A percentile compares a stretch with the other conserved stretches of the same genome.
Evolutionary conservation across 2,329 filamentous ascomycete species (phyloP).

Genomic region (Neonectria magnoliae): DNA sequence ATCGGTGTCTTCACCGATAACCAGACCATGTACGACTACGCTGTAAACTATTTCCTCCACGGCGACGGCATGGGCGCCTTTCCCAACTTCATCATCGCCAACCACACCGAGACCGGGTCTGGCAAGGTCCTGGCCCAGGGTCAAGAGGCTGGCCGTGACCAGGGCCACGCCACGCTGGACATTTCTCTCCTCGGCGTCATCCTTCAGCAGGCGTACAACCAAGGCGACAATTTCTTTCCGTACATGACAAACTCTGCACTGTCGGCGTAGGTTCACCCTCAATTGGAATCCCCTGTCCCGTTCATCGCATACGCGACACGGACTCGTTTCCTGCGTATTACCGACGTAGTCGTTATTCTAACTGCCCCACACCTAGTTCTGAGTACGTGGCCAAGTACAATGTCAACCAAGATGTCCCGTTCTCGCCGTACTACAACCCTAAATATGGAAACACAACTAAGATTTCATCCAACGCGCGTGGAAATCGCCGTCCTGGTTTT

Average conservation of each 20-base stretch:
- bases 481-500: slow-evolving; percentile 44
- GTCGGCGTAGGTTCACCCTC: background rate
- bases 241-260: background rate
- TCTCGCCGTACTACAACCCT: slow-evolving; percentile 48
- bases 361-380: slow-evolving; percentile 30
- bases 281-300: too few relatives aligned
- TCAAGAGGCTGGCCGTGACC: slow-evolving; percentile 46
- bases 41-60: slow-evolving; percentile 52
- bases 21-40: slow-evolving; percentile 50
- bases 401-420: slow-evolving; percentile 53
- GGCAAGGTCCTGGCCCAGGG: slow-evolving; percentile 39
- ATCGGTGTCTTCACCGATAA: slow-evolving; percentile 56
- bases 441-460: slow-evolving; percentile 46
- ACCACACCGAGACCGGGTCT: slow-evolving; percentile 41
- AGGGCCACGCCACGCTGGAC: slow-evolving; percentile 55
- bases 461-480: slow-evolving; percentile 31
- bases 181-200: slow-evolving; percentile 52
- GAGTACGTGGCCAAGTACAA: slow-evolving; percentile 56
- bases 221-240: slow-evolving; percentile 52
- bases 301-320: too few relatives aligned
- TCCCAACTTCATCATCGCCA: slow-evolving; percentile 45
- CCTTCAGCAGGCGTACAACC: slow-evolving; percentile 54
- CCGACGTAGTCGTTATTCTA: background rate
- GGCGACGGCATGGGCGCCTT: slow-evolving; percentile 53
- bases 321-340: too few relatives aligned